Evolutionary conservation across 768 basidiomycete species (phyloP), one percentile per base, ranked within the genome.

Genomic region (Piloderma croceum): DNA sequence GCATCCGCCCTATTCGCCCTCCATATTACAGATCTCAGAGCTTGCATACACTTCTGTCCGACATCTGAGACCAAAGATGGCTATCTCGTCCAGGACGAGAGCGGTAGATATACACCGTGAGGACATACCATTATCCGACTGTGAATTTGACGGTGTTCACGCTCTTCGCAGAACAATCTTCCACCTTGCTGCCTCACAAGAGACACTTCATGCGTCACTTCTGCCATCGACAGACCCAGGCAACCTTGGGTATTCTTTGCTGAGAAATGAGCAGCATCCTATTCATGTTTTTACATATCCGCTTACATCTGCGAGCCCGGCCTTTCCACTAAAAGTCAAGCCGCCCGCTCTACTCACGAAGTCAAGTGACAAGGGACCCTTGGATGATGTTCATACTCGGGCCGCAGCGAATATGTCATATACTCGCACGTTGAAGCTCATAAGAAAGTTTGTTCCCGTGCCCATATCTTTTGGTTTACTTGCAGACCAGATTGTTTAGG

Each of bases 11-110:
- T 37, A 41, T 44, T 49, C 21, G 31, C 35, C n/a, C 33, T 38
- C 21, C 18, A 32, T 7, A 24, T 37, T 12, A 44, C 44, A 24
- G 37, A 49, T 24, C 46, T 61, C 37, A 55, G 44, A 38, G 63
- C 53, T n/a, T 58, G 52, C 39, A 51, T 62, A n/a, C 66, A 69
- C 40, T 69, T 55, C 47, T 60, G 57, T 31, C 66, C 66, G 13
- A 36, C 46, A 4, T 36, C 55, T 5, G 51, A 60, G 11, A 31
- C 41, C n/a, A 48, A 49, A 4, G 45, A 51, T 7, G 54, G 48
- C 12, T 52, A 67, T 22, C 31, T 68, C 19, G 39, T 57, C 23
- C 55, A 50, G 35, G 50, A 57, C 34, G 31, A 23, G 4, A 42
- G 41, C 31, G 55, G 54, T 15, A 47, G 39, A 29, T 45, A 47